Evolutionary conservation across 176 grass and related monocot genomes (phyloP), one percentile per base, ranked within the genome.

Genomic region (Paspalum notatum): DNA sequence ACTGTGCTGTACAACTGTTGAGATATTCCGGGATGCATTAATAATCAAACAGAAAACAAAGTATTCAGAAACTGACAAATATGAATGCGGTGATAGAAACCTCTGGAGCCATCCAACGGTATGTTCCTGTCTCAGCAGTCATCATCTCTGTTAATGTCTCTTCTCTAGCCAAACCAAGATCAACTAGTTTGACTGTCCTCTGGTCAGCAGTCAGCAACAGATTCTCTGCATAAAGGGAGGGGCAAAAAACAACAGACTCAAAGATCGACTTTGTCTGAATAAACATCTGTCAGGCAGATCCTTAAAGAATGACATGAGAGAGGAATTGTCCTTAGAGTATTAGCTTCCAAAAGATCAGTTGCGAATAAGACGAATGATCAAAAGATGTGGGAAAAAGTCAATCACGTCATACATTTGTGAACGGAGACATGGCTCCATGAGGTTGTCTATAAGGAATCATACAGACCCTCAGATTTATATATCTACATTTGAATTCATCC

Each of bases 81-180:
- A 77, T 72, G 42, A 48, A 89, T 11, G 64, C 38, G 50, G 17
- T 68, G 66, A 73, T 79, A 72, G 6, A 63, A 65, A 95, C 96
- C 96, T 99, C 96, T 51, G 96, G 96, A 77, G 96, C 96, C 96
- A 99, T 99, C 96, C 96, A 99, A 57, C 96, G 92, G 54, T 99
- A 99, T 66, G 96, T 99, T 84, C 96, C 96, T 43, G 96, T 99
- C 77, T 99, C 92, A 7, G 92, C 96, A 73, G 96, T 99, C 96
- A 99, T 99, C 96, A 99, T 99, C 82, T 99, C 92, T 38, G 96
- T 99, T 81, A 99, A 84, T 13, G 96, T 99, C 79, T 99, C 96
- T 87, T 99, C 92, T 78, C 96, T 95, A 76, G 96, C 96, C 83
- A 99, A 93, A 89, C 96, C 96, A 89, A 99, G 96, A 69, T 95